A percentile compares a stretch with the other conserved stretches of the same genome.
Conservation (phyloP, 1,284 basidiomycete genomes). For the Acaromyces ingoldii region DNA sequence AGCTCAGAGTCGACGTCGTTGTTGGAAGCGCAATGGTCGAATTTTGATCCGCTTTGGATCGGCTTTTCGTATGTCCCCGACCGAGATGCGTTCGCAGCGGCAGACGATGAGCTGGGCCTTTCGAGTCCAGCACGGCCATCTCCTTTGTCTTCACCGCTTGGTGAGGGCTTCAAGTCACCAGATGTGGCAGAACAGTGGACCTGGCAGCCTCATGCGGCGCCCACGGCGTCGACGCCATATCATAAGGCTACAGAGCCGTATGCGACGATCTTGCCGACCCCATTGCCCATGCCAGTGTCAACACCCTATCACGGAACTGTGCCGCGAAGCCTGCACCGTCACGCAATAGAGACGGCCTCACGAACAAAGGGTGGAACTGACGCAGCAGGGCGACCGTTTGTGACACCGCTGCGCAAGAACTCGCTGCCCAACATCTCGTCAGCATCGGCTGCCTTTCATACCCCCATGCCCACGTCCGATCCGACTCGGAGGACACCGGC, state of each 20-base stretch:
- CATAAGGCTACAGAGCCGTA: neutral
- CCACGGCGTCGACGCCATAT: constrained; percentile 7
- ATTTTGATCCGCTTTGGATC: constrained; percentile 1
- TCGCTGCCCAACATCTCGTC: constrained; percentile 22
- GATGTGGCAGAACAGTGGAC: no score
- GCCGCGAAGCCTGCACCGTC: constrained; percentile 14
- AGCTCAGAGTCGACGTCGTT: neutral
- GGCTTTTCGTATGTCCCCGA: constrained; percentile 2
- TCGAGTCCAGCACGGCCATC: no score
- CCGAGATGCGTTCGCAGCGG: neutral
- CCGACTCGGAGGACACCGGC: constrained; percentile 12
- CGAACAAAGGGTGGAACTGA: constrained; percentile 4
- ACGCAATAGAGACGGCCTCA: constrained; percentile 15
- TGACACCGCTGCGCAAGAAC: constrained; percentile 40
- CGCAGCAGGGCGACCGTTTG: constrained; percentile 14
- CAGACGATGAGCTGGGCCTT: no score
- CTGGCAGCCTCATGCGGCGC: no score
- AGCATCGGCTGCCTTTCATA: constrained; percentile 2
- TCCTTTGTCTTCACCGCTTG: no score
- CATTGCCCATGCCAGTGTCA: neutral
- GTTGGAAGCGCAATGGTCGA: neutral
- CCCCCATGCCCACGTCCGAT: neutral
- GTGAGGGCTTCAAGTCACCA: no score
- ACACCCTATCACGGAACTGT: constrained; percentile 11
- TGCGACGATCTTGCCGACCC: no score